Evolutionary conservation across 192 early-diverging fungal genomes (phyloP).

Genomic region (Piromyces sp.): DNA sequence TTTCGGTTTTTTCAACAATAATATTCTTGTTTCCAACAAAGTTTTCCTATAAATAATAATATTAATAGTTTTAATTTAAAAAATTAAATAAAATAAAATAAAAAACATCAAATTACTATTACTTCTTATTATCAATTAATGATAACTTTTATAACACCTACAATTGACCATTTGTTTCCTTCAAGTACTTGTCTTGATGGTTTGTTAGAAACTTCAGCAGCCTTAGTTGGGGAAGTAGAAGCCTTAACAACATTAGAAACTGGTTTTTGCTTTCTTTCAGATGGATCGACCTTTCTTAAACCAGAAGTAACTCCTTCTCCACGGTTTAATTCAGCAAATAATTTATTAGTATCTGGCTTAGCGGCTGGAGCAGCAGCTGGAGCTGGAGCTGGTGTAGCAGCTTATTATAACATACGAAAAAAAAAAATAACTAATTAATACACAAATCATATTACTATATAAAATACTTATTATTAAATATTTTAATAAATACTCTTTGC

Average conservation of each 20-base stretch:
- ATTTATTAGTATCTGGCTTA: neutral
- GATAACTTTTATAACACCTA: slow-evolving; percentile 8
- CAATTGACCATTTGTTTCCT: slow-evolving; percentile 83
- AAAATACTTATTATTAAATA: no score
- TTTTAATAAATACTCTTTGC: slow-evolving; percentile 4
- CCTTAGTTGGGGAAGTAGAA: slow-evolving; percentile 32
- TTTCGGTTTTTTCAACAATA: slow-evolving; percentile 59
- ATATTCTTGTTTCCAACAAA: slow-evolving; percentile 51
- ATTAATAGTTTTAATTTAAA: no score
- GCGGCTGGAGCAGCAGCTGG: slow-evolving; percentile 12
- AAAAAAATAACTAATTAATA: slow-evolving; percentile 10
- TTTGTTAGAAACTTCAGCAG: slow-evolving; percentile 36
- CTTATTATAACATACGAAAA: slow-evolving; percentile 9
- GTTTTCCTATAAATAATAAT: slow-evolving; percentile 70
- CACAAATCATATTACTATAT: no score
- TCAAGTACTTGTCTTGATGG: slow-evolving; percentile 65
- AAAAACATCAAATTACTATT: no score
- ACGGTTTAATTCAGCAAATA: slow-evolving; percentile 77
- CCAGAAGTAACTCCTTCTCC: slow-evolving; percentile 52
- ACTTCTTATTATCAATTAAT: no score
- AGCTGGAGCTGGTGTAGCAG: slow-evolving; percentile 14
- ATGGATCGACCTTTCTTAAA: slow-evolving; percentile 76
- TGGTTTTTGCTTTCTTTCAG: neutral
- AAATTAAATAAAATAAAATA: no score
- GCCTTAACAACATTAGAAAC: slow-evolving; percentile 2